Percentiles rank a stretch among this genome's conserved stretches.
Conservation (phyloP, 441 rosid species). For the Populus tomentosa region DNA sequence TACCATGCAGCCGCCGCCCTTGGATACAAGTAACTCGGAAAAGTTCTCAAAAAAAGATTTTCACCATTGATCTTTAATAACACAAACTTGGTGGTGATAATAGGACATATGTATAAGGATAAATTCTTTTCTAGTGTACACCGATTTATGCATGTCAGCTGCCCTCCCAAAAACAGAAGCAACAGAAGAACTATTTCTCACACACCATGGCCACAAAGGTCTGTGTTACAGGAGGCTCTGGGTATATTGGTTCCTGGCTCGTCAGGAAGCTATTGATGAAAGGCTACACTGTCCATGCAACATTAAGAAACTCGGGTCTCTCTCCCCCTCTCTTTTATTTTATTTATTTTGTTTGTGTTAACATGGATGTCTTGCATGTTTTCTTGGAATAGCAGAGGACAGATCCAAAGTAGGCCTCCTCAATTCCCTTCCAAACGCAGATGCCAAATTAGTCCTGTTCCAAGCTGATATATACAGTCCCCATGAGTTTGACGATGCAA, state of each 20-base stretch:
- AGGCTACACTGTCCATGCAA: constrained; percentile 41
- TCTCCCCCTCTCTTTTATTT: not conserved
- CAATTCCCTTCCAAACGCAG: constrained; percentile 31
- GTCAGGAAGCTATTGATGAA: constrained; percentile 28
- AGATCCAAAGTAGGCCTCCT: constrained; percentile 28
- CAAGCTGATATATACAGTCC: constrained; percentile 35
- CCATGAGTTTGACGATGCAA: constrained; percentile 28
- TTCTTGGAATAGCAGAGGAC: constrained; percentile 27
- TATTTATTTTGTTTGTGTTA: not conserved
- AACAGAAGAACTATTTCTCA: not conserved
- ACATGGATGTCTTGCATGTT: not conserved
- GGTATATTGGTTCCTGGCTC: constrained; percentile 40
- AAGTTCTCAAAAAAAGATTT: no score
- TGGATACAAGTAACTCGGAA: no score
- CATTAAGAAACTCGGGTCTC: constrained; percentile 29
- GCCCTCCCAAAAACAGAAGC: not conserved
- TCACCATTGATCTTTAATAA: no score
- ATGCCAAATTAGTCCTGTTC: constrained; percentile 28
- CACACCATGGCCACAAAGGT: constrained; percentile 11
- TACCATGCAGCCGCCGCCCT: no score
- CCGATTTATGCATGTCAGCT: not conserved
- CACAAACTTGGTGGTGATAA: not conserved
- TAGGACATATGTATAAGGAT: no score
- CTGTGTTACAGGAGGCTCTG: constrained; percentile 44
- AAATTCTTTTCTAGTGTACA: not conserved